Conservation (phyloP, 2,329 filamentous ascomycete species). For the Curvularia spicifera region DNA sequence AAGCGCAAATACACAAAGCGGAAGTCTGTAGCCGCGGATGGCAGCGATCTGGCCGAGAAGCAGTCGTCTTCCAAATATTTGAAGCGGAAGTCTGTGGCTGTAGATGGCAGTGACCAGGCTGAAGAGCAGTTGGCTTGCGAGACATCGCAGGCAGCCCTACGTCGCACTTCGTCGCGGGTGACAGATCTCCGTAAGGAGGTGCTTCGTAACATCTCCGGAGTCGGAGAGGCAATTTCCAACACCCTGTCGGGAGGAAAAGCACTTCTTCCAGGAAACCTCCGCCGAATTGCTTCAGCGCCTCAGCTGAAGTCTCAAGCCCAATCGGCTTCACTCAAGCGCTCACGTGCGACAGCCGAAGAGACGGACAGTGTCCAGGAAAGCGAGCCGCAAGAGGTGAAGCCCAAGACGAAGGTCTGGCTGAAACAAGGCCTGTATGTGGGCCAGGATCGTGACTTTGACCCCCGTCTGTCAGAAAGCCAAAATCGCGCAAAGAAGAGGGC, state of each 20-base stretch:
- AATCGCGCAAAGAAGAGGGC: slow-evolving; percentile 48
- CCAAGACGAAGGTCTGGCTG: slow-evolving; percentile 75
- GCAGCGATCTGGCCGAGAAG: slow-evolving; percentile 36
- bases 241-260: slow-evolving; percentile 49
- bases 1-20: slow-evolving; percentile 29
- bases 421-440: slow-evolving; percentile 86
- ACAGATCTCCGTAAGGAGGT: slow-evolving; percentile 46
- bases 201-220: slow-evolving; percentile 39
- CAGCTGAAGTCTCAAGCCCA: slow-evolving; percentile 26
- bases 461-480: slow-evolving; percentile 56
- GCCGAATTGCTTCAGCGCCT: slow-evolving; percentile 37
- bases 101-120: slow-evolving; percentile 34
- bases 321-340: slow-evolving; percentile 31
- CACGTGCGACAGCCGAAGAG: slow-evolving; percentile 29
- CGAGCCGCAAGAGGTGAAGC: slow-evolving; percentile 31
- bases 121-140: slow-evolving; percentile 44
- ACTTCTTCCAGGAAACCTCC: slow-evolving; percentile 39
- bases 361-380: slow-evolving; percentile 23
- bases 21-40: slow-evolving; percentile 21
- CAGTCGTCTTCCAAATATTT: slow-evolving; percentile 5
- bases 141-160: slow-evolving; percentile 41
- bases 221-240: slow-evolving; percentile 35
- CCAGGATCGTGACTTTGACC: slow-evolving; percentile 61
- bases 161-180: slow-evolving; percentile 42
- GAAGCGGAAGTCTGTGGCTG: slow-evolving; percentile 20